A percentile compares a stretch with the other conserved stretches of the same genome.
Evolutionary conservation across 75 land plant species (phyloP).

Genomic region (Pinus tabuliformis): DNA sequence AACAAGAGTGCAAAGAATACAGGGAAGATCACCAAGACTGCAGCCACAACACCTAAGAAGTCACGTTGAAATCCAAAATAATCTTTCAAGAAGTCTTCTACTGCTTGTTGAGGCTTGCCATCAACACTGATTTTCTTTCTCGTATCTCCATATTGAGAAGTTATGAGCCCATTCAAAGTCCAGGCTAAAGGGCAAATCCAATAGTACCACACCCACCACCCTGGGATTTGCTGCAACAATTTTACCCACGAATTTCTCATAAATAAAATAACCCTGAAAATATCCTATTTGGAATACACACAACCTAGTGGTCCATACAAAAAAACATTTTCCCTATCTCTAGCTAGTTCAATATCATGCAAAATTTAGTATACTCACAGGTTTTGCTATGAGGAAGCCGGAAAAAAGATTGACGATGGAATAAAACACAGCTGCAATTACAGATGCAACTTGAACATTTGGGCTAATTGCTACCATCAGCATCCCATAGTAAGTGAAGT

Average conservation of each 20-base stretch:
- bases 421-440: constrained; percentile 48
- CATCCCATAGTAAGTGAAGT: constrained; percentile 75
- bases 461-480: constrained; percentile 52
- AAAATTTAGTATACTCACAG: constrained; percentile 31
- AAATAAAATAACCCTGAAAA: neutral
- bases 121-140: constrained; percentile 17
- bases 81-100: constrained; percentile 32
- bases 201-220: constrained; percentile 80
- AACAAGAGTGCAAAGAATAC: constrained; percentile 41
- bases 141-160: constrained; percentile 60
- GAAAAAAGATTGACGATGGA: constrained; percentile 66
- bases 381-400: constrained; percentile 48
- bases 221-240: constrained; percentile 54
- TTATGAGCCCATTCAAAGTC: constrained; percentile 66
- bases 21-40: constrained; percentile 33
- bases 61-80: constrained; percentile 47
- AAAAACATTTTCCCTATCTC: no score
- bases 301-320: no score
- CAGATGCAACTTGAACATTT: constrained; percentile 50
- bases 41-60: constrained; percentile 40
- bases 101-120: constrained; percentile 19
- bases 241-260: neutral
- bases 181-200: constrained; percentile 68
- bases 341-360: neutral
- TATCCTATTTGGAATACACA: neutral